Percentiles rank a stretch among this genome's conserved stretches.
These are phyloP conservation scores for Boletus calvinii DNA, from an alignment of 1,284 basidiomycete species.

Conservation along the genomic window DNA sequence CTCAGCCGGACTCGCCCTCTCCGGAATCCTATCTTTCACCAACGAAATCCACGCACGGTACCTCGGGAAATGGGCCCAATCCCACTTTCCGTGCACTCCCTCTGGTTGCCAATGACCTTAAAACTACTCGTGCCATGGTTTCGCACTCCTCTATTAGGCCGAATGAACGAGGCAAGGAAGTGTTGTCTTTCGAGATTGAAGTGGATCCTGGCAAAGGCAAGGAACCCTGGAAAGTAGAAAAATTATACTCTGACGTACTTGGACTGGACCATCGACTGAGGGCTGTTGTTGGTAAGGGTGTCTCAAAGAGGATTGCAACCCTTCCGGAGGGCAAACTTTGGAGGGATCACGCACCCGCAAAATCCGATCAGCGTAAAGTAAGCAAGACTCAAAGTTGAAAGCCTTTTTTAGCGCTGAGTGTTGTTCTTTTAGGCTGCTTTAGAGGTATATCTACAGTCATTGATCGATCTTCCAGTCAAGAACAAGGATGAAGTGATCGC, in stretches of 20 bases:
- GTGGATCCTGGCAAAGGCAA: constrained; percentile 66
- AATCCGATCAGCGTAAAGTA: constrained; percentile 93
- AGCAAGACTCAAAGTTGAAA: constrained; percentile 24
- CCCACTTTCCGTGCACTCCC: constrained; percentile 65
- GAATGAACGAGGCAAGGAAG: constrained; percentile 86
- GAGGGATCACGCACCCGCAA: constrained; percentile 95
- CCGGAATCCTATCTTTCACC: constrained; percentile 34
- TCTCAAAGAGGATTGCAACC: constrained; percentile 74
- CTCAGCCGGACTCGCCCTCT: constrained; percentile 30
- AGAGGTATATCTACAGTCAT: constrained; percentile 85
- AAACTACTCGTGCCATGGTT: constrained; percentile 60
- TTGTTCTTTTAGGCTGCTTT: constrained; percentile 60
- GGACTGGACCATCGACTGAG: constrained; percentile 75
- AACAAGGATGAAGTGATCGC: constrained; percentile 89
- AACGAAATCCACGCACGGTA: constrained; percentile 13
- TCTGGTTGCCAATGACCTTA: constrained; percentile 65
- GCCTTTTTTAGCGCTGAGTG: constrained; percentile 6
- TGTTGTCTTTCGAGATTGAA: constrained; percentile 77
- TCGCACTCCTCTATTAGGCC: constrained; percentile 76
- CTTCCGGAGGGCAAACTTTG: constrained; percentile 92
- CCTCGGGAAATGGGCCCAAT: constrained; percentile 16
- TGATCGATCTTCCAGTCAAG: constrained; percentile 81
- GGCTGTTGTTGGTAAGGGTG: constrained; percentile 63
- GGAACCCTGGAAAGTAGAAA: constrained; percentile 88
- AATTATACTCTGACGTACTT: constrained; percentile 89